phyloP scores from a whole-genome alignment of 805 yeast species.

The Tetrapisispora taiwanensis region DNA sequence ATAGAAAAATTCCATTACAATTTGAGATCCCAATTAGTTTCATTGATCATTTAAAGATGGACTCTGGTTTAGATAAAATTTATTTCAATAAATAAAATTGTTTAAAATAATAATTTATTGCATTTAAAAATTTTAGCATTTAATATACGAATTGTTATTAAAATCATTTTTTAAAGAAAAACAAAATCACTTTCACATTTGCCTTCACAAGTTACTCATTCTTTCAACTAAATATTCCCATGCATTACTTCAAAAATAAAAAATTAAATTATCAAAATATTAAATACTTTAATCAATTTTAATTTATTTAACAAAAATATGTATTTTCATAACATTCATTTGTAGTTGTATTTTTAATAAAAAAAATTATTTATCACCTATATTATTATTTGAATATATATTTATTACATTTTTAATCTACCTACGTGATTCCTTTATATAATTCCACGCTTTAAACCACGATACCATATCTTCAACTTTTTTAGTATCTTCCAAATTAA shows the following conservation, averaged over 20 bases:
- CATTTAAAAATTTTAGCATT: background rate
- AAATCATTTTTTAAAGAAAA: no score
- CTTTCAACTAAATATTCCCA: background rate
- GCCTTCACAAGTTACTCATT: background rate
- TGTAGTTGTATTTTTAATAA: background rate
- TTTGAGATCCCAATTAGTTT: conserved; percentile 19
- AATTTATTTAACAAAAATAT: no score
- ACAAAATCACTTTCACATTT: background rate
- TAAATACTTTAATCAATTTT: no score
- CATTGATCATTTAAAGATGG: conserved; percentile 10
- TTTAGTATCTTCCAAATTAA: conserved; percentile 33
- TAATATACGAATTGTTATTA: no score
- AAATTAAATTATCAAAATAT: no score
- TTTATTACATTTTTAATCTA: no score
- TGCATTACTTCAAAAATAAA: background rate
- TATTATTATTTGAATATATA: no score
- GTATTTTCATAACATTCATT: background rate
- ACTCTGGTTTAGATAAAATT: conserved; percentile 4
- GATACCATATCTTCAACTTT: conserved; percentile 22
- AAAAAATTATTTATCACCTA: no score
- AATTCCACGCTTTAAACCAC: conserved; percentile 24
- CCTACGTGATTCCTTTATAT: background rate
- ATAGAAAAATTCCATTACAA: conserved; percentile 21
- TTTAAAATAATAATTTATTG: background rate
- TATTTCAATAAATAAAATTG: conserved; percentile 2